Conservation (phyloP, 129 eudicot genomes). For the Flaveria trinervia region DNA sequence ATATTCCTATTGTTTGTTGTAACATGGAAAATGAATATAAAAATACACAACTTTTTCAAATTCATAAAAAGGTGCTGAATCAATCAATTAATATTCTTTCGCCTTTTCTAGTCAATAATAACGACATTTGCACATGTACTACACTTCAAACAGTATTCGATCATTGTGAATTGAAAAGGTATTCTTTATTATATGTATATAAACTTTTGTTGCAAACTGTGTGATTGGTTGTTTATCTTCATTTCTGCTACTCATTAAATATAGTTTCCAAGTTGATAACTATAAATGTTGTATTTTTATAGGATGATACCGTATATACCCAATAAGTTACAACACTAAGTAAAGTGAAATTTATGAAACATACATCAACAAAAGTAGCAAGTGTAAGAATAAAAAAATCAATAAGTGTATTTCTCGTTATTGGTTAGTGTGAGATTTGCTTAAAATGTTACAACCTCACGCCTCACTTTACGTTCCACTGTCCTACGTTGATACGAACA, state of each 20-base stretch:
- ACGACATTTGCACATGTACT: conserved; percentile 27
- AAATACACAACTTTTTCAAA: conserved; percentile 32
- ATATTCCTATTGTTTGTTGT: conserved; percentile 35
- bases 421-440: too few species aligned
- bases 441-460: too few species aligned
- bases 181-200: neutral
- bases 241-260: neutral
- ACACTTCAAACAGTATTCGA: neutral
- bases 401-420: too few species aligned
- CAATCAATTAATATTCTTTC: conserved; percentile 23
- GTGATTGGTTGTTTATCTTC: neutral
- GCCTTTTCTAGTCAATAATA: conserved; percentile 32
- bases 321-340: neutral
- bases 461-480: too few species aligned
- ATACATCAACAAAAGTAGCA: neutral
- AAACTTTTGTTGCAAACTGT: neutral
- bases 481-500: too few species aligned
- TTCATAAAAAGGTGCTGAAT: conserved; percentile 38
- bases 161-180: neutral
- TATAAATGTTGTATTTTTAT: neutral
- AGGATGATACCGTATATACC: neutral
- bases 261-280: neutral
- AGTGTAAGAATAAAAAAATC: neutral
- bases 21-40: conserved; percentile 29
- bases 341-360: neutral